Evolutionary conservation across 176 grass and related monocot species (phyloP).

Genomic region (Aegilops longissima): DNA sequence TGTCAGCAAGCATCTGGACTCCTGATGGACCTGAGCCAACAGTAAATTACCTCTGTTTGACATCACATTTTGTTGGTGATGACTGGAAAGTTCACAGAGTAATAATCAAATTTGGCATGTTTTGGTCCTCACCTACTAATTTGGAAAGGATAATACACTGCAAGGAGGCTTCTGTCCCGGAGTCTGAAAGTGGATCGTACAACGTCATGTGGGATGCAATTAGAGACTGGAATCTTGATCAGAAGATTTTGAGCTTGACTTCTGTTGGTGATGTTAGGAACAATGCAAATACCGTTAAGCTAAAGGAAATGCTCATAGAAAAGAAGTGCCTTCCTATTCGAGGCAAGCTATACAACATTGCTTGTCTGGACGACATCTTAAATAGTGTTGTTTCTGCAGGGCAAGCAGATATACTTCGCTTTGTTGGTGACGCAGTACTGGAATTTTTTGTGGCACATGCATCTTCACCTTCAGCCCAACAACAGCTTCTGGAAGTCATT

Average conservation of each 20-base stretch:
- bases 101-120: slow-evolving; percentile 58
- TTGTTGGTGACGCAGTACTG: slow-evolving; percentile 40
- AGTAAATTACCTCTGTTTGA: slow-evolving; percentile 55
- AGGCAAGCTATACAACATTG: slow-evolving; percentile 41
- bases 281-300: slow-evolving; percentile 21
- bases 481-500: slow-evolving; percentile 47
- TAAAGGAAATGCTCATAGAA: slow-evolving; percentile 44
- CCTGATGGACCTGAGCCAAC: slow-evolving; percentile 26
- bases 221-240: slow-evolving; percentile 53
- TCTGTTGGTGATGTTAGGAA: slow-evolving; percentile 48
- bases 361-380: slow-evolving; percentile 49
- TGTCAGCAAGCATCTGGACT: slow-evolving; percentile 60
- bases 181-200: slow-evolving; percentile 48
- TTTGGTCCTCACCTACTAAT: slow-evolving; percentile 43
- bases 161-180: slow-evolving; percentile 38
- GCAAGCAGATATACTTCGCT: slow-evolving; percentile 46
- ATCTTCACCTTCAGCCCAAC: slow-evolving; percentile 30
- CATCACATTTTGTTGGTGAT: slow-evolving; percentile 48
- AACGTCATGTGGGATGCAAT: slow-evolving; percentile 50
- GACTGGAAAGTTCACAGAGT: slow-evolving; percentile 47
- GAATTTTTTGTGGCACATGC: slow-evolving; percentile 35
- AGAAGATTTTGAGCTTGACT: slow-evolving; percentile 51
- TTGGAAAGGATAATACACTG: slow-evolving; percentile 54
- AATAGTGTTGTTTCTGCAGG: slow-evolving; percentile 40
- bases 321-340: slow-evolving; percentile 48